Evolutionary conservation across 805 yeast species (phyloP).

Genomic region (Osmozyma mogii): DNA sequence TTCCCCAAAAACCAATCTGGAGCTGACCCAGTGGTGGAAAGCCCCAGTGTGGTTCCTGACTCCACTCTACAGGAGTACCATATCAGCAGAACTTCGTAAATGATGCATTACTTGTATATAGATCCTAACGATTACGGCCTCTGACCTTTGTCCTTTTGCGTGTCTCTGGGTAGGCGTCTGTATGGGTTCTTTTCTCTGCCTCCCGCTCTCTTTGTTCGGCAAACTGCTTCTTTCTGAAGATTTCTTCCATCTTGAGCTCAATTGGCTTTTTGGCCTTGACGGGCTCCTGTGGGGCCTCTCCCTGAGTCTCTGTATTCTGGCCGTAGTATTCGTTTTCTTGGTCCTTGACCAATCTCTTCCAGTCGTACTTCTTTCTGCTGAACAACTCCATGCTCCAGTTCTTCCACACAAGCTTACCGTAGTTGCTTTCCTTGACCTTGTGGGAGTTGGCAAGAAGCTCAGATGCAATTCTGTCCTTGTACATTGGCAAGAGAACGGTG

Average conservation of each 20-base stretch:
- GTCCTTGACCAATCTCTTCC: constrained; percentile 60
- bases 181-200: no score
- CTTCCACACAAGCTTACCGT: constrained; percentile 91
- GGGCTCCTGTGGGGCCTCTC: constrained; percentile 7
- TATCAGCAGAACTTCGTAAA: constrained; percentile 14
- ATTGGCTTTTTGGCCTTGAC: constrained; percentile 28
- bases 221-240: constrained; percentile 22
- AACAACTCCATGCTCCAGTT: constrained; percentile 88
- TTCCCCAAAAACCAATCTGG: constrained; percentile 93
- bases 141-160: constrained; percentile 6
- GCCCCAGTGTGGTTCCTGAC: constrained; percentile 63
- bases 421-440: constrained; percentile 72
- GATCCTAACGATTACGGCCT: constrained; percentile 6
- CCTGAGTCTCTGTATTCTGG: constrained; percentile 9
- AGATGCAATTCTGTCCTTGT: constrained; percentile 78
- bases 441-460: constrained; percentile 53
- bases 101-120: background rate
- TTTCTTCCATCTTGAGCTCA: constrained; percentile 33
- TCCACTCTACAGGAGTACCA: constrained; percentile 49
- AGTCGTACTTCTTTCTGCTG: constrained; percentile 64
- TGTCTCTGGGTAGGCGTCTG: no score
- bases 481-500: constrained; percentile 67
- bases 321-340: constrained; percentile 29
- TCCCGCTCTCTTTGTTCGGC: constrained; percentile 19
- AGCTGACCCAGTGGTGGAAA: constrained; percentile 75